Evolutionary conservation across 2,329 filamentous ascomycete species (phyloP).

Genomic region (Colletotrichum coccodes): DNA sequence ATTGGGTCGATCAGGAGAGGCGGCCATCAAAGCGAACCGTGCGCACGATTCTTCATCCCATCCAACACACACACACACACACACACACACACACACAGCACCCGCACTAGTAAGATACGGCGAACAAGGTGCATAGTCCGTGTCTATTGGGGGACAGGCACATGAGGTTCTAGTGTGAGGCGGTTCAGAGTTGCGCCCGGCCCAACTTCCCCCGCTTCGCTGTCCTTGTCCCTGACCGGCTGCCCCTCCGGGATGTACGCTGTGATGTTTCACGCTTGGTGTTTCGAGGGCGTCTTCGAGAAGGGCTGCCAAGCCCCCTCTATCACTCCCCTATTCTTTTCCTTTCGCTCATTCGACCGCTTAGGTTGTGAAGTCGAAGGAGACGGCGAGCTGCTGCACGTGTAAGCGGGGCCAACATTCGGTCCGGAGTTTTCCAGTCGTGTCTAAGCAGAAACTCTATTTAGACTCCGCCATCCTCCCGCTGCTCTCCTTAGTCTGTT

Average conservation of each 20-base stretch:
- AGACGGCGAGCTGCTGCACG: no score
- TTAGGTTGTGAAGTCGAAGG: background rate
- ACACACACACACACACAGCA: background rate
- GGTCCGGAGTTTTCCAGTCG: background rate
- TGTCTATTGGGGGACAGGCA: background rate
- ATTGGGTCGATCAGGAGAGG: background rate
- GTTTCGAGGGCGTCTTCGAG: constrained; percentile 30
- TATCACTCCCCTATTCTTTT: no score
- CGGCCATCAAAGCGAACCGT: background rate
- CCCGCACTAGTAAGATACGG: background rate
- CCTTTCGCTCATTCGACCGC: background rate
- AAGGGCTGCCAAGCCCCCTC: constrained; percentile 3
- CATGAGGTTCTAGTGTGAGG: background rate
- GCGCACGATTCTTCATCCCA: background rate
- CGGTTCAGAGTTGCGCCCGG: background rate
- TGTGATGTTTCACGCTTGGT: constrained; percentile 27
- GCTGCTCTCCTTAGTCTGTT: background rate
- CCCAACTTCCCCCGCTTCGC: constrained; percentile 13
- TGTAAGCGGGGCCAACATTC: background rate
- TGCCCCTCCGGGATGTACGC: constrained; percentile 18
- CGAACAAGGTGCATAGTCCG: background rate
- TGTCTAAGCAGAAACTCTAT: constrained; percentile 22
- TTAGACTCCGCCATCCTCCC: constrained; percentile 14
- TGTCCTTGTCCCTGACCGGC: constrained; percentile 15
- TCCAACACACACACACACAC: background rate